Evolutionary conservation across 2,329 filamentous ascomycete species (phyloP), one percentile per base, ranked within the genome.

Genomic region (Plenodomus biglobosus): DNA sequence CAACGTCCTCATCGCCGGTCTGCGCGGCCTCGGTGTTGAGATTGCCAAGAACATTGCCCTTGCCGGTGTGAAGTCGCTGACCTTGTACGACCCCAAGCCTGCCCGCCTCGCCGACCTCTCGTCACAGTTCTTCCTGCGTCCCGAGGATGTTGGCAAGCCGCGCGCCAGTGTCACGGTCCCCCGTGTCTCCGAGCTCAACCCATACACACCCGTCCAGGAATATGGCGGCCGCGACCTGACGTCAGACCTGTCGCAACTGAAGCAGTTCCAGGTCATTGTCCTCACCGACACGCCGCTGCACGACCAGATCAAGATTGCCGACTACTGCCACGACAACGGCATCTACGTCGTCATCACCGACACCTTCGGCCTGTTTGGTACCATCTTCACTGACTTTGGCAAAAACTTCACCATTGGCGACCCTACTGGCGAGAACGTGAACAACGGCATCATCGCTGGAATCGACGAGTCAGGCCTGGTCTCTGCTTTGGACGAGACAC

Each of bases 31-130:
- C 35, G 94, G 94, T 78, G 92, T 96, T 46, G 94, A 99, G 76
- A 94, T 99, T 64, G 92, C 94, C 68, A 99, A 99, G 82, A 99
- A 99, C 68, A 90, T 99, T 67, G 94, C 94, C 51, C 86, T 99
- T 62, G 94, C 94, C 63, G 94, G 94, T 72, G 94, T 99, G 76
- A 99, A 99, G 81, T 96, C 92, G 68, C 78, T 99, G 61, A 94
- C 92, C 1, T 82, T 99, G 46, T 90, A 91, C 78, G 94, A 99
- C 70, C 92, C 94, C 39, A 84, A 86, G 40, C 90, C 90, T 36
- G 87, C 89, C 44, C 81, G 85, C 60, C 87, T 96, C 61, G 82
- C 90, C 62, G 94, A 99, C 69, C 85, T 99, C 27, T 97, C 94
- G 35, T 89, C 94, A 37, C 94, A 99, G 74, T 99, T 99, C 81